phyloP scores from a whole-genome alignment of 2,329 filamentous ascomycete genomes.

The Fusarium phyllophilum region DNA sequence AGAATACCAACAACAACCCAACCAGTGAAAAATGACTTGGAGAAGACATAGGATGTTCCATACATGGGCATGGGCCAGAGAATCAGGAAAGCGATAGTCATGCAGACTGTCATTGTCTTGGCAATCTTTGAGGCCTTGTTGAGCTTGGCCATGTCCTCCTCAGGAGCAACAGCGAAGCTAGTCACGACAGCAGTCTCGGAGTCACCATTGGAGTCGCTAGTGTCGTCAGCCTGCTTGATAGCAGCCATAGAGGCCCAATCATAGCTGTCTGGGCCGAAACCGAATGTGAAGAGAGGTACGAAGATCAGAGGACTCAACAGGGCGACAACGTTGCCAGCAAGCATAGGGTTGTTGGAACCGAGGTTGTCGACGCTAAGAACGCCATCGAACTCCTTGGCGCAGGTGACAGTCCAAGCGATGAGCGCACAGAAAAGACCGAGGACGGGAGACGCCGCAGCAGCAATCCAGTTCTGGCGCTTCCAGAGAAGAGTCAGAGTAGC shows the following conservation, averaged over 20 bases:
- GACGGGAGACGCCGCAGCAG: constrained; percentile 73
- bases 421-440: constrained; percentile 74
- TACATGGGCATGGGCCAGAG: constrained; percentile 96
- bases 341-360: constrained; percentile 85
- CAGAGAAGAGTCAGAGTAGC: constrained; percentile 84
- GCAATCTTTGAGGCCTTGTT: constrained; percentile 63
- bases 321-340: constrained; percentile 86
- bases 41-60: constrained; percentile 76
- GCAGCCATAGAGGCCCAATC: constrained; percentile 86
- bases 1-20: constrained; percentile 77
- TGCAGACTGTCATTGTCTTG: constrained; percentile 46
- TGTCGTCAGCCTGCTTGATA: constrained; percentile 83
- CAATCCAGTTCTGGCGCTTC: constrained; percentile 79
- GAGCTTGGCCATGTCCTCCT: constrained; percentile 60
- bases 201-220: constrained; percentile 68
- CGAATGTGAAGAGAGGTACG: constrained; percentile 78
- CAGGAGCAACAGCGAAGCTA: constrained; percentile 29
- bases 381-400: constrained; percentile 73
- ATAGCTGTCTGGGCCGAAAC: constrained; percentile 72
- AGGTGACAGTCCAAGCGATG: constrained; percentile 79
- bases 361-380: constrained; percentile 77
- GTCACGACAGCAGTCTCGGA: constrained; percentile 19
- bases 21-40: constrained; percentile 73
- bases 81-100: constrained; percentile 76
- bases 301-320: constrained; percentile 81